Evolutionary conservation across 2,329 filamentous ascomycete species (phyloP), one percentile per base, ranked within the genome.

Genomic region (Cercospora zeae-maydis): DNA sequence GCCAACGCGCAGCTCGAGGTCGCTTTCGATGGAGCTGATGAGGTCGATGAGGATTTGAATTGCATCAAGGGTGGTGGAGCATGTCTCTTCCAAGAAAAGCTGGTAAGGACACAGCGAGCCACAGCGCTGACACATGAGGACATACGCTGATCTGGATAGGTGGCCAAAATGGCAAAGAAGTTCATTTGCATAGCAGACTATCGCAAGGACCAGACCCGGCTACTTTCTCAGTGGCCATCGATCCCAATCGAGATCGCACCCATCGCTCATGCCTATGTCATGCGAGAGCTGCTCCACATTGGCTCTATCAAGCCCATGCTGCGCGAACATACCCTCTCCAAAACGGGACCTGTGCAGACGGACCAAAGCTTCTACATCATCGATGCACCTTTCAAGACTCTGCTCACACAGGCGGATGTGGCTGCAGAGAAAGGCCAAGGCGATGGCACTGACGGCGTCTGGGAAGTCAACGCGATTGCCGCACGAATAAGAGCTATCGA

Each of bases 1-100:
- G 75, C 82, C 42, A 82, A 83, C 59, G 79, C 80, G 14, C 74
- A 87, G 74, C 83, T 99, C 30, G 93, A 98, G 72, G 89, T 98
- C 16, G 91, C 90, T 55, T 99, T 99, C 75, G 95, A 99, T 74
- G 95, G 95, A 59, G 95, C 95, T 3, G 95, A 99, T 75, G 95
- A 99, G 80, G 92, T 99, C 33, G 95, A 99, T 75, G 88, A 91
- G 52, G 90, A 96, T 58, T 80, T 99, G 64, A 99, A 98, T 78
- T 92, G 93, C 74, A 98, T 99, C 81, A 98, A 98, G 81, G 95
- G 95, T 59, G 95, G 95, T 55, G 95, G 95, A 63, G 95, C 92
- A n/a, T 99, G 95, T 78, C 80, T 98, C 61, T 96, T 96, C 80
- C 95, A 98, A 78, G 95, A 99, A 80, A 99, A 99, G 81, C 83